phyloP scores from a whole-genome alignment of 1,139 yeast genomes.

The Pichia sp. region DNA sequence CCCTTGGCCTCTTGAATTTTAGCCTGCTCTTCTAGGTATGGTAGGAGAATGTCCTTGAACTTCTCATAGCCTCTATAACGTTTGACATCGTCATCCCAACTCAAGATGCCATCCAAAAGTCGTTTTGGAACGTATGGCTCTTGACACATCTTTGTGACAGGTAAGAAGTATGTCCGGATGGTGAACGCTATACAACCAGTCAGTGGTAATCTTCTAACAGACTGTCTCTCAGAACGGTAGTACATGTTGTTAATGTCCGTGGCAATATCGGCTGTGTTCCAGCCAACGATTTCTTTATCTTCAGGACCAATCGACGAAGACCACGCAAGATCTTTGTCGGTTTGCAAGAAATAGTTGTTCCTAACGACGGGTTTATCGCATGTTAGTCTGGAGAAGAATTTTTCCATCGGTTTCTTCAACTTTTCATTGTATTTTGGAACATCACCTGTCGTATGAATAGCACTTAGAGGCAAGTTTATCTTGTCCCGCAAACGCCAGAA shows the following conservation, averaged over 20 bases:
- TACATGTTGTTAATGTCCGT: constrained; percentile 42
- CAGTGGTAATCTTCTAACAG: constrained; percentile 59
- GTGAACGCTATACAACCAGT: constrained; percentile 60
- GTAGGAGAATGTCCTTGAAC: constrained; percentile 50
- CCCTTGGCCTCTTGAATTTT: constrained; percentile 50
- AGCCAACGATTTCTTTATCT: constrained; percentile 45
- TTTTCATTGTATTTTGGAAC: constrained; percentile 61
- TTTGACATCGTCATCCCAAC: constrained; percentile 58
- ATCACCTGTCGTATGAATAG: constrained; percentile 60
- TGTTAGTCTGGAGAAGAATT: constrained; percentile 52
- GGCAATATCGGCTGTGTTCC: constrained; percentile 58
- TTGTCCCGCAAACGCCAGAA: constrained; percentile 64
- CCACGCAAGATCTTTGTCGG: constrained; percentile 63
- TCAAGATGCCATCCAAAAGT: constrained; percentile 50
- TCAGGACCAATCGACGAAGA: constrained; percentile 60
- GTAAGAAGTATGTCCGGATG: constrained; percentile 59
- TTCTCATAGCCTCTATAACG: constrained; percentile 56
- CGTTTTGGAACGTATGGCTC: constrained; percentile 62
- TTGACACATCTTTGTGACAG: constrained; percentile 47
- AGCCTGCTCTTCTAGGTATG: constrained; percentile 50
- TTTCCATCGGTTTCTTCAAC: constrained; percentile 60
- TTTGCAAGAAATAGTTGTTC: constrained; percentile 63
- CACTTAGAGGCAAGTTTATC: constrained; percentile 47
- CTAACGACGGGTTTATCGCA: constrained; percentile 58
- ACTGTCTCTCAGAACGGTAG: constrained; percentile 66